A percentile compares a stretch with the other conserved stretches of the same genome.
phyloP scores from a whole-genome alignment of 371 early-diverging fungal genomes.

The Mortierella sp. region DNA sequence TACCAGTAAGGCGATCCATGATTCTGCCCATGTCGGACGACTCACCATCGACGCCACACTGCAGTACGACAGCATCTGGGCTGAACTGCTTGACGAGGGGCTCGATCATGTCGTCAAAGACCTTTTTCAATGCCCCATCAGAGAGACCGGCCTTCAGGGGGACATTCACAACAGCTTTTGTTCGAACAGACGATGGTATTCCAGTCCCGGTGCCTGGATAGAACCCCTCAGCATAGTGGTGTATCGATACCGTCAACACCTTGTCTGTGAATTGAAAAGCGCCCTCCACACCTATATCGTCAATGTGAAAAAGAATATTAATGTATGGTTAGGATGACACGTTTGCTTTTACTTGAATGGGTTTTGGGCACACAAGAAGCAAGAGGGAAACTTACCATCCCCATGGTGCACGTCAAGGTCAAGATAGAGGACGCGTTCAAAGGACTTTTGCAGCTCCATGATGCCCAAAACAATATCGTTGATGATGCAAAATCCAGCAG shows the following conservation, averaged over 20 bases:
- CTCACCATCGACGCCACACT: slow-evolving; percentile 91
- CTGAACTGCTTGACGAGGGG: slow-evolving; percentile 61
- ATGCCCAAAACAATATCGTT: slow-evolving; percentile 95
- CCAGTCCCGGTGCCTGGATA: slow-evolving; percentile 86
- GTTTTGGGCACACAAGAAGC: neutral
- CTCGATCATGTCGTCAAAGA: slow-evolving; percentile 77
- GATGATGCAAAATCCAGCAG: slow-evolving; percentile 94
- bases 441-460: slow-evolving; percentile 75
- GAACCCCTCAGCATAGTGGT: slow-evolving; percentile 84
- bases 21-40: too few species aligned
- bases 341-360: neutral
- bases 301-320: neutral
- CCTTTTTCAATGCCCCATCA: slow-evolving; percentile 73
- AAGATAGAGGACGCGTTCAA: slow-evolving; percentile 84
- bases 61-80: slow-evolving; percentile 87
- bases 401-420: slow-evolving; percentile 96
- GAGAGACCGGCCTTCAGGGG: slow-evolving; percentile 83
- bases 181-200: slow-evolving; percentile 59
- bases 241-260: slow-evolving; percentile 91
- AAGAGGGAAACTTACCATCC: slow-evolving; percentile 76
- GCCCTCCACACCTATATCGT: slow-evolving; percentile 76
- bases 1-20: neutral
- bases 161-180: slow-evolving; percentile 82
- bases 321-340: neutral
- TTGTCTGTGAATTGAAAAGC: slow-evolving; percentile 83